Conservation (phyloP, 495 filamentous ascomycete species). For the Aspergillus bertholletiae region DNA sequence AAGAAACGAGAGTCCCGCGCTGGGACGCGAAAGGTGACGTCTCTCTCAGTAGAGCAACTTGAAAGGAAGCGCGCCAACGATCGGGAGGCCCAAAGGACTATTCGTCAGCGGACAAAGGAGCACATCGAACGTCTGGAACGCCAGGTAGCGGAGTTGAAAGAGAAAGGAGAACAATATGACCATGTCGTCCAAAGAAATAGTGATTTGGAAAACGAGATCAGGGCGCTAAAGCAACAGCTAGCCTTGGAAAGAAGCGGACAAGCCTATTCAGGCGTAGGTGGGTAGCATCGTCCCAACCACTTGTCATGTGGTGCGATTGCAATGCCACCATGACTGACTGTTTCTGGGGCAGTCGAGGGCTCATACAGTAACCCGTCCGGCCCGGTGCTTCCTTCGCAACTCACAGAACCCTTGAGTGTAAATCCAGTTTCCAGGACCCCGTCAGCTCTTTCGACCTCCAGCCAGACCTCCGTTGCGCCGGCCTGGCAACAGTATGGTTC, state of each 20-base stretch:
- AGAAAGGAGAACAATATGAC: slow-evolving; percentile 44
- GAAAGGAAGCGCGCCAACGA: slow-evolving; percentile 63
- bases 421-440: slow-evolving; percentile 17
- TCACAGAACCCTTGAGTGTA: slow-evolving; percentile 13
- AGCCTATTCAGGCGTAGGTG: slow-evolving; percentile 17
- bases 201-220: slow-evolving; percentile 52
- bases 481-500: slow-evolving; percentile 21
- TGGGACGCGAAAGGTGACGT: slow-evolving; percentile 56
- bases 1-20: slow-evolving; percentile 50
- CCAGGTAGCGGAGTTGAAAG: slow-evolving; percentile 47
- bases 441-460: slow-evolving; percentile 16
- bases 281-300: background rate
- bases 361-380: slow-evolving; percentile 13
- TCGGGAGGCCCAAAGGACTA: slow-evolving; percentile 61
- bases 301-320: background rate
- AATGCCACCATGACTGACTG: background rate
- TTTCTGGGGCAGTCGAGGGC: slow-evolving; percentile 10
- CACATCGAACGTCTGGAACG: slow-evolving; percentile 54
- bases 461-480: slow-evolving; percentile 15
- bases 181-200: slow-evolving; percentile 50
- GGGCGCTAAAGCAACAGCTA: slow-evolving; percentile 40
- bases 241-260: slow-evolving; percentile 15
- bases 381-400: slow-evolving; percentile 15
- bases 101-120: slow-evolving; percentile 56
- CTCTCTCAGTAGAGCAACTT: slow-evolving; percentile 55